Conservation (phyloP, 169 alveolate genomes). For the Cryptosporidium tyzzeri region DNA sequence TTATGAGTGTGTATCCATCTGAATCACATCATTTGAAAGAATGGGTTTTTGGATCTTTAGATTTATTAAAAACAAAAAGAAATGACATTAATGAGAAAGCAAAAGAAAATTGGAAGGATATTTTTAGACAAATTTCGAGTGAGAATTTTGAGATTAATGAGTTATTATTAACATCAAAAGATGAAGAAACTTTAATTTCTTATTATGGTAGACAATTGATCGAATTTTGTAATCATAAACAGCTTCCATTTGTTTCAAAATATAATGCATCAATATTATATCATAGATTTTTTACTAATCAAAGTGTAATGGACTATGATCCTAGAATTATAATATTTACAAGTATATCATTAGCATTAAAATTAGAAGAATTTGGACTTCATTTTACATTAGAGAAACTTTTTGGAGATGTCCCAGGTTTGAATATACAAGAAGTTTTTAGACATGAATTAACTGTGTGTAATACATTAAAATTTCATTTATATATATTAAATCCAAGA, state of each 20-base stretch:
- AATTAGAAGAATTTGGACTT: slow-evolving; percentile 80
- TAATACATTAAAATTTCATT: slow-evolving; percentile 62
- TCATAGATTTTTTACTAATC: slow-evolving; percentile 78
- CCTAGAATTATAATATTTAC: slow-evolving; percentile 82
- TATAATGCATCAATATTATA: slow-evolving; percentile 75
- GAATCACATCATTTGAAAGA: slow-evolving; percentile 63
- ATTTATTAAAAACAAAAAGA: slow-evolving; percentile 1
- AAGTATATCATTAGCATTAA: slow-evolving; percentile 79
- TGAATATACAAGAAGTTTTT: slow-evolving; percentile 51
- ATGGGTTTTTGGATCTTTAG: slow-evolving; percentile 56
- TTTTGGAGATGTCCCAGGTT: slow-evolving; percentile 76
- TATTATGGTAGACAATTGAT: slow-evolving; percentile 59
- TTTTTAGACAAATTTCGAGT: slow-evolving; percentile 10
- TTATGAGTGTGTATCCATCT: slow-evolving; percentile 19
- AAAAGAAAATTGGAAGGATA: slow-evolving; percentile 43
- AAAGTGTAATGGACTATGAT: slow-evolving; percentile 80
- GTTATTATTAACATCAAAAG: slow-evolving; percentile 33
- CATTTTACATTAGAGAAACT: slow-evolving; percentile 68
- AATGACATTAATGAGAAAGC: slow-evolving; percentile 31
- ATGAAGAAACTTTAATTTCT: slow-evolving; percentile 47
- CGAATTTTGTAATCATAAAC: slow-evolving; percentile 64
- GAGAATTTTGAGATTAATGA: slow-evolving; percentile 2
- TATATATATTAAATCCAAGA: slow-evolving; percentile 68
- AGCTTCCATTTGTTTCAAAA: slow-evolving; percentile 54
- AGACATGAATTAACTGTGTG: slow-evolving; percentile 63